Evolutionary conservation across 129 eudicot species (phyloP), one percentile per base, ranked within the genome.

Genomic region (Ambrosia trifida): DNA sequence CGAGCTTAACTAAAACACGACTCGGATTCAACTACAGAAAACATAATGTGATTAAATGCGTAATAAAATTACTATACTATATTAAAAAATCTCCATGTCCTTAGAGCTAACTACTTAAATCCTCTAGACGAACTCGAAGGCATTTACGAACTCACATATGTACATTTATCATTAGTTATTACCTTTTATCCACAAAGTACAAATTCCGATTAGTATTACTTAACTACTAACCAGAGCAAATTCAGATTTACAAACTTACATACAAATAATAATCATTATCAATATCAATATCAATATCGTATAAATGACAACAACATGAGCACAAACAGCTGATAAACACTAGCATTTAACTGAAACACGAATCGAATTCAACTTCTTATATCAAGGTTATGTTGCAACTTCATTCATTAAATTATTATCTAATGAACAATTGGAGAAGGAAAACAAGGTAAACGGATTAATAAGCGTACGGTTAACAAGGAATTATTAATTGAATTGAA

Each of bases 11-110:
- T 24, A 24, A 24, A 24, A 24, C 28, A 24, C 28, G 28, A 24
- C 28, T 24, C 28, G 28, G 1, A 24, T 24, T 69, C 61, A 47
- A 47, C 81, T 76, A 47, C 71, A 69, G 32, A 76, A 38, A 24
- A 28, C 43, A 24, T 4, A 14, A 40, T 20, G 47, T 30, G 2
- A 44, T 11, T 9, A 58, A 18, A 28, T 11, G 12, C 44, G 11
- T 14, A 41, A 58, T 72, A 57, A 52, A 54, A 54, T 54, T 69
- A 52, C 74, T 69, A 12, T 13, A 46, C 13, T 12, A 46, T 19
- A 5, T 18, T 43, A 18, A 45, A 14, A 66, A 44, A 44, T 12
- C 49, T 44, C 3, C 13, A 0, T 2, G 49, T 14, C 10, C 43
- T 33, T 40, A 13, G 9, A 62, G 44, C 12, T 24, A 62, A n/a